A percentile compares a stretch with the other conserved stretches of the same genome.
Evolutionary conservation across 2,329 filamentous ascomycete genomes (phyloP).

Genomic region (Colletotrichum camelliae): DNA sequence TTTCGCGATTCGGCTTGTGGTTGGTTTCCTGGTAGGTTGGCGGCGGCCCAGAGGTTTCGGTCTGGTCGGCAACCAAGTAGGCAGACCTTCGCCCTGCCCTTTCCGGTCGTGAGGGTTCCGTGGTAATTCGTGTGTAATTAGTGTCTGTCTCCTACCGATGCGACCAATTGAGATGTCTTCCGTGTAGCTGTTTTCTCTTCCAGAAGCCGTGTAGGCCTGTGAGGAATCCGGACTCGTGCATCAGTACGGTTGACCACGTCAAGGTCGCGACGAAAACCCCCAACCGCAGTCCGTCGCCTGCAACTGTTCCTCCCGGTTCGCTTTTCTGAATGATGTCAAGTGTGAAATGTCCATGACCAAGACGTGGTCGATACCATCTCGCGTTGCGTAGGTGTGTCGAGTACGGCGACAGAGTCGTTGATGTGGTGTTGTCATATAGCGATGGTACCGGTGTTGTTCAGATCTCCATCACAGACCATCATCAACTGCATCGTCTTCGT

Average conservation of each 20-base stretch:
- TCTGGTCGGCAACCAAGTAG: accelerated
- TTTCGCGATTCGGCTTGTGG: background rate
- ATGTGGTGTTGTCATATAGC: accelerated
- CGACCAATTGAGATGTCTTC: background rate
- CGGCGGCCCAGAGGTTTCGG: too few relatives aligned
- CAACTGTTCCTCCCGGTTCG: too few relatives aligned
- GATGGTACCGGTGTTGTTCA: background rate
- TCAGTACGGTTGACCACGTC: accelerated
- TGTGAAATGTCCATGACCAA: too few relatives aligned
- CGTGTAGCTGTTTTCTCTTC: background rate
- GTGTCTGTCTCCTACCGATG: background rate
- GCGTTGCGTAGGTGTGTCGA: background rate
- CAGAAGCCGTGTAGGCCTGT: accelerated
- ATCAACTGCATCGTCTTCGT: background rate
- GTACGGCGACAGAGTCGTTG: background rate
- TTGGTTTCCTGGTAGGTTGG: background rate
- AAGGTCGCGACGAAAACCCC: background rate
- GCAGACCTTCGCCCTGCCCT: accelerated
- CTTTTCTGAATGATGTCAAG: too few relatives aligned
- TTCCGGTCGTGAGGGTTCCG: too few relatives aligned
- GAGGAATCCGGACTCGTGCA: background rate
- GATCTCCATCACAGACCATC: background rate
- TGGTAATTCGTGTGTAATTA: too few relatives aligned
- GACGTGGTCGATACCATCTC: background rate
- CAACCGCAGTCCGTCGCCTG: background rate